Evolutionary conservation across 2,329 filamentous ascomycete genomes (phyloP), one percentile per base, ranked within the genome.

Genomic region (Rugonectria rugulosa): DNA sequence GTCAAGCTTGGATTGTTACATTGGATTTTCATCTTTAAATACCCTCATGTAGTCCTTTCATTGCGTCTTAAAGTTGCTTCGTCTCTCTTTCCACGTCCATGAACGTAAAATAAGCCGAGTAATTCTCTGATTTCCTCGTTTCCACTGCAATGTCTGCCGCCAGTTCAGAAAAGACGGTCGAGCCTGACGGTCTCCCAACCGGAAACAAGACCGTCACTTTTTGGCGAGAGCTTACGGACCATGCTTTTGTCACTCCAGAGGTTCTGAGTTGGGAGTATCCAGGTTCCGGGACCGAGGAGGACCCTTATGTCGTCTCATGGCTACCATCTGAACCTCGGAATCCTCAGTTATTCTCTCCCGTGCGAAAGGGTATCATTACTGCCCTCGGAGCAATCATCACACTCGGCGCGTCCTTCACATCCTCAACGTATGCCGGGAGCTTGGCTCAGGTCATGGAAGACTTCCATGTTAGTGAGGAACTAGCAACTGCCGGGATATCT

Each of bases 401-500:
- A 9, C 26, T 52, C 4, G 41, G 31, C 6, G 49, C 49, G 6
- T 31, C 41, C 4, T 52, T 51, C 23, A 51, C 48, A 3, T 51
- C 48, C 5, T 51, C 48, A 3, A 51, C 48, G 4, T 51, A 51
- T 29, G 15, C 48, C 15, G 48, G 48, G 14, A 37, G 48, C 6
- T 9, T 51, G 6, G 29, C 31, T 4, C 48, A 51, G 12, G 48
- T 51, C 9, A 51, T 44, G 38, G n/a, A 36, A 6, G 17, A 27
- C 3, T 11, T 51, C 4, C 5, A 7, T 2, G 48, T 44, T 6
- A 34, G 48, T 23, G 6, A 37, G 19, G 48, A 51, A 17, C n/a
- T 51, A 21, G 38, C 48, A 27, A 51, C 48, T 3, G 48, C 48
- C 2, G 48, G 48, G 12, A 31, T 63, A 5, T 63, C 62, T 5